Percentiles rank a stretch among this genome's conserved stretches.
These are phyloP conservation scores for Colletotrichum graminicola DNA, from an alignment of 2,329 filamentous ascomycete species.

Conservation along the genomic window DNA sequence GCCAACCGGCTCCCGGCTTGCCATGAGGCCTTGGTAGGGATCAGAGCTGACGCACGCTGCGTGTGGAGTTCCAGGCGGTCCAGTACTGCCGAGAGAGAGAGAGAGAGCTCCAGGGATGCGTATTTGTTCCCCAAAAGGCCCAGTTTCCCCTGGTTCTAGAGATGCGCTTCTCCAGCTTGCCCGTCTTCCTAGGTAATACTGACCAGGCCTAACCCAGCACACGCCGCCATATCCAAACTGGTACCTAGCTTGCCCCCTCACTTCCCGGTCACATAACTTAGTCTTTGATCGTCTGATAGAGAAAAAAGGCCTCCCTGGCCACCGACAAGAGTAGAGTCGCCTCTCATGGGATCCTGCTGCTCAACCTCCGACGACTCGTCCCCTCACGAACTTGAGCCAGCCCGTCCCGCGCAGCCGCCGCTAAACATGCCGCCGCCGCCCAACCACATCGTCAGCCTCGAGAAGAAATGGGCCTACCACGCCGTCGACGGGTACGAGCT, in stretches of 20 bases:
- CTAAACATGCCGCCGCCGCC: slow-evolving; percentile 45
- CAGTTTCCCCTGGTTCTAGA: background rate
- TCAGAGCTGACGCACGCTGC: slow-evolving; percentile 22
- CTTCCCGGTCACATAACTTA: background rate
- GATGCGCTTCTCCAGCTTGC: background rate
- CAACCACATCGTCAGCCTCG: slow-evolving; percentile 43
- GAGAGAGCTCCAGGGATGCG: background rate
- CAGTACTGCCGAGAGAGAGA: slow-evolving; percentile 12
- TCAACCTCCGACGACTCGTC: slow-evolving; percentile 21
- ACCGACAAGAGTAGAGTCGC: background rate
- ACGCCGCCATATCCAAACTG: background rate
- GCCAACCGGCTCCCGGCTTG: background rate
- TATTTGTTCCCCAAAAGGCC: background rate
- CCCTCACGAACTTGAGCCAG: slow-evolving; percentile 16
- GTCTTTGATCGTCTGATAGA: background rate
- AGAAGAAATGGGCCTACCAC: slow-evolving; percentile 49
- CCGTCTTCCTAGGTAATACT: background rate
- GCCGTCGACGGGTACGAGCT: slow-evolving; percentile 49
- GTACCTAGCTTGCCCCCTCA: background rate
- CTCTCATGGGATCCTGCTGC: slow-evolving; percentile 23
- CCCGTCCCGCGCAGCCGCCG: slow-evolving; percentile 15
- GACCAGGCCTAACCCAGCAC: background rate
- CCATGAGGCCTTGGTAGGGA: slow-evolving; percentile 18
- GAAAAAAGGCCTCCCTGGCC: too few relatives aligned
- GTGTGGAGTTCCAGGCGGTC: slow-evolving; percentile 11